Base-by-base conservation (phyloP, 1,284 basidiomycete species). In the Boletus semigastroideus region DNA sequence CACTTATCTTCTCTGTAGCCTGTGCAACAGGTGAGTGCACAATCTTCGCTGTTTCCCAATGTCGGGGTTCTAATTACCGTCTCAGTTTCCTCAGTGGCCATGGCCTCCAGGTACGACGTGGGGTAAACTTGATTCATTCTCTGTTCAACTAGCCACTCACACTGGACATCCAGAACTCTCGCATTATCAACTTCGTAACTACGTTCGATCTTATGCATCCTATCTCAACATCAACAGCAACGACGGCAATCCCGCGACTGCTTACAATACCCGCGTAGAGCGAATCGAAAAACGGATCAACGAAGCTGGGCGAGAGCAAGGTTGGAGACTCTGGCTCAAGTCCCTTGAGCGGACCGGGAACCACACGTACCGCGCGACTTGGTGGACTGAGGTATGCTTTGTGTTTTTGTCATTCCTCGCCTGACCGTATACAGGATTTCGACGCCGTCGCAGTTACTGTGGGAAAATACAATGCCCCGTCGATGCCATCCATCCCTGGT, bases 191-290 rank as follows among this genome's bases (percentile, higher is more conserved):
- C 5, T 67, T 36, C 66, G 63, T 34, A 54, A 58, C 22, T 75
- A 74, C 42, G 13, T 71, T 53, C 44, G 59, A 25, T 53, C 65
- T 37, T 73, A 76, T 64, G 68, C 74, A 27, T 70, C 72, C 46
- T 74, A 65, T 59, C 73, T 73, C 42, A 67, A 71, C 10, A 50
- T 75, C 22, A 77, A 78, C 50, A 70, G 65, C 50, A 74, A 76
- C 49, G 76, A 78, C 49, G 60, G 63, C 5, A 75, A 69, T 49
- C 65, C 69, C 0, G 55, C 73, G n/a, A 62, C 72, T 1, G 69
- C 67, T 1, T 80, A 75, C 61, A 74, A 77, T 57, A 80, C 79
- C 1, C 73, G 79, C 0, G 78, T 81, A 0, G 78, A 81, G 57
- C 67, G 62, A 3, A 67, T 74, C 9, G 68, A 75, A 47, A 78